phyloP scores from a whole-genome alignment of 495 filamentous ascomycete species.

The Podospora fimiseda region DNA sequence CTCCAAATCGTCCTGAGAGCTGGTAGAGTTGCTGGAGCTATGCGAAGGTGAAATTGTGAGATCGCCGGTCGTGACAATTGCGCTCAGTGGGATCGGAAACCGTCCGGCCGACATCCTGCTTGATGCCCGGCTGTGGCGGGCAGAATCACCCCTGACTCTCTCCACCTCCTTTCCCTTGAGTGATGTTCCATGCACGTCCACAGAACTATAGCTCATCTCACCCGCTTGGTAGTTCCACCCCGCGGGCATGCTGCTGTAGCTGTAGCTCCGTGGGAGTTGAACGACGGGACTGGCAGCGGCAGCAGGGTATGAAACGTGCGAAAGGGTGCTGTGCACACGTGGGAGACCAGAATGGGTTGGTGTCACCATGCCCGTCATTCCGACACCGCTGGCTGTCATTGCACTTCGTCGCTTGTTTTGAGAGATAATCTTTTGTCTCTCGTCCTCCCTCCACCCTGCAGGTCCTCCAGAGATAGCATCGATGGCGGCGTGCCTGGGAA shows the following conservation, averaged over 20 bases:
- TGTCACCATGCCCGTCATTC: constrained; percentile 25
- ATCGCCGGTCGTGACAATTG: constrained; percentile 6
- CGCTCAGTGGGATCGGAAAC: constrained; percentile 3
- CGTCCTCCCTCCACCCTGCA: constrained; percentile 38
- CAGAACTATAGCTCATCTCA: constrained; percentile 18
- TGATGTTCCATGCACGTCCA: constrained; percentile 10
- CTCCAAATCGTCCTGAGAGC: constrained; percentile 32
- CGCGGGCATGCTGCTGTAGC: constrained; percentile 33
- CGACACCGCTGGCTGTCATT: constrained; percentile 28
- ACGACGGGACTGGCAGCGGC: constrained; percentile 36
- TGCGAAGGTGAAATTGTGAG: constrained; percentile 13
- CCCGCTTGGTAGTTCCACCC: constrained; percentile 20
- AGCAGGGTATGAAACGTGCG: constrained; percentile 37
- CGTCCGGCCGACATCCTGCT: constrained; percentile 20
- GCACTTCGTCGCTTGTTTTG: constrained; percentile 38
- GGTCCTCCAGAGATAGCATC: constrained; percentile 52
- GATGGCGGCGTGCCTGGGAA: constrained; percentile 51
- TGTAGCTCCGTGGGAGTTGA: constrained; percentile 36
- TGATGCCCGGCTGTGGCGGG: constrained; percentile 23
- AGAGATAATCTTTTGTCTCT: constrained; percentile 36
- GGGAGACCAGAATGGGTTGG: constrained; percentile 28
- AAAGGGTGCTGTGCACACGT: constrained; percentile 37
- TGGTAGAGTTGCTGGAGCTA: constrained; percentile 29
- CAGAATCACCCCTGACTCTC: constrained; percentile 20
- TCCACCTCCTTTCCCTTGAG: constrained; percentile 32